Percentiles rank a stretch among this genome's conserved stretches.
Conservation (phyloP, 2,329 filamentous ascomycete genomes). For the Beauveria caledonica region DNA sequence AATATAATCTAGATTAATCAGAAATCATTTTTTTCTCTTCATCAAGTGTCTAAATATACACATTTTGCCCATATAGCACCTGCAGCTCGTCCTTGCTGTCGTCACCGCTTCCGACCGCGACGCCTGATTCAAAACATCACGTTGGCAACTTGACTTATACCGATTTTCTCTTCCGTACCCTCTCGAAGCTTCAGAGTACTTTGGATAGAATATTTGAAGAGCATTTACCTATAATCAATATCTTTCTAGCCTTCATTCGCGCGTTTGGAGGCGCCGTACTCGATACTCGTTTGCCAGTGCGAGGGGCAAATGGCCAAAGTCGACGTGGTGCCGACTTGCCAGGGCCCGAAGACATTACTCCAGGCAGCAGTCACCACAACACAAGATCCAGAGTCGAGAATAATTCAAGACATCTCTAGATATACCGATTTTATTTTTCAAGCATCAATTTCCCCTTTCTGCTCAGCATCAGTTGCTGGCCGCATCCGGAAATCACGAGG, state of each 20-base stretch:
- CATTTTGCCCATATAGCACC: fast-evolving
- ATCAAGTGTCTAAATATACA: neutral
- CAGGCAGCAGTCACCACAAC: neutral
- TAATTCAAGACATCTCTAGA: neutral
- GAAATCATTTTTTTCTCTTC: neutral
- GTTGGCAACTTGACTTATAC: constrained; percentile 9
- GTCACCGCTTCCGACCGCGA: constrained; percentile 1
- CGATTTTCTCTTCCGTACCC: neutral
- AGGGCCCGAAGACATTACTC: neutral
- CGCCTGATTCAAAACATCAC: neutral
- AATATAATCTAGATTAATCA: neutral
- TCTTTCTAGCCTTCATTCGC: neutral
- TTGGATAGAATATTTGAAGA: neutral
- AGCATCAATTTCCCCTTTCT: neutral
- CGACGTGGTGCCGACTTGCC: neutral
- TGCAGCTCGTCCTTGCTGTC: neutral
- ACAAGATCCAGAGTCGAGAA: neutral
- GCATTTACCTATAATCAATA: neutral
- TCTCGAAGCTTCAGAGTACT: neutral
- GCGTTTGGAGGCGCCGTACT: neutral
- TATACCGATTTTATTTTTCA: neutral
- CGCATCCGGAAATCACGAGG: neutral
- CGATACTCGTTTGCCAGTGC: neutral
- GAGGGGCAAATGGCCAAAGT: constrained; percentile 2
- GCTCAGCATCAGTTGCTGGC: neutral